Evolutionary conservation across 1,284 basidiomycete genomes (phyloP).

Genomic region (Cerrena zonata): DNA sequence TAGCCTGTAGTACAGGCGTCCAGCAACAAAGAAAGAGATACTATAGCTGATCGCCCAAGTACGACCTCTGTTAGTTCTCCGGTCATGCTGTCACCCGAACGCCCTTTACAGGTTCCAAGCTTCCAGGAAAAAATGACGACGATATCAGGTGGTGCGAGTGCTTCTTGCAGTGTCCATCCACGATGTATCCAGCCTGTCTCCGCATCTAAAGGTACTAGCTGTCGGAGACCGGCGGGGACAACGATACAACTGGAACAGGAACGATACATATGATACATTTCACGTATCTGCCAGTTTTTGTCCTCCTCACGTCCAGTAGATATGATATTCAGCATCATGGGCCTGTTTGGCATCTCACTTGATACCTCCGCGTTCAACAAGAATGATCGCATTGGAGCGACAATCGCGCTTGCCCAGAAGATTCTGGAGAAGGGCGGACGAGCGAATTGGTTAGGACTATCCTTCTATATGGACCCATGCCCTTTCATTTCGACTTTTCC

Average conservation of each 20-base stretch:
- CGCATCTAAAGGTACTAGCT: conserved; percentile 13
- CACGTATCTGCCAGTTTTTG: conserved; percentile 11
- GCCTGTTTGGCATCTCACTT: conserved; percentile 23
- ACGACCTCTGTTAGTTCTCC: neutral
- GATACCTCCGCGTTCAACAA: conserved; percentile 13
- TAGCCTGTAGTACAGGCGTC: neutral
- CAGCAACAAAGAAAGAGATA: neutral
- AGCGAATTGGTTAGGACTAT: conserved; percentile 21
- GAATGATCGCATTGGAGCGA: conserved; percentile 21
- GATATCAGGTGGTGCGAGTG: conserved; percentile 4
- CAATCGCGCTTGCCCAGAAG: conserved; percentile 18
- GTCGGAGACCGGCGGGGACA: conserved; percentile 13
- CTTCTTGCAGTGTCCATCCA: conserved; percentile 18
- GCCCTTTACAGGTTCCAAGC: neutral
- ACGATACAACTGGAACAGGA: conserved; percentile 8
- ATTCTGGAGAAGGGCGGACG: conserved; percentile 17
- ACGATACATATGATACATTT: conserved; percentile 8
- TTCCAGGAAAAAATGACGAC: conserved; percentile 3
- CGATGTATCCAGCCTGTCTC: conserved; percentile 18
- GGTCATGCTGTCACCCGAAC: neutral
- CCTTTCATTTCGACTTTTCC: conserved; percentile 19
- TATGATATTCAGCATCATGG: conserved; percentile 27
- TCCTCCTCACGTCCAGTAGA: conserved; percentile 24
- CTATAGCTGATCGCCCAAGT: neutral
- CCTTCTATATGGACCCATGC: conserved; percentile 10